Conservation (phyloP, 495 filamentous ascomycete species). For the Sporormia fimetaria region DNA sequence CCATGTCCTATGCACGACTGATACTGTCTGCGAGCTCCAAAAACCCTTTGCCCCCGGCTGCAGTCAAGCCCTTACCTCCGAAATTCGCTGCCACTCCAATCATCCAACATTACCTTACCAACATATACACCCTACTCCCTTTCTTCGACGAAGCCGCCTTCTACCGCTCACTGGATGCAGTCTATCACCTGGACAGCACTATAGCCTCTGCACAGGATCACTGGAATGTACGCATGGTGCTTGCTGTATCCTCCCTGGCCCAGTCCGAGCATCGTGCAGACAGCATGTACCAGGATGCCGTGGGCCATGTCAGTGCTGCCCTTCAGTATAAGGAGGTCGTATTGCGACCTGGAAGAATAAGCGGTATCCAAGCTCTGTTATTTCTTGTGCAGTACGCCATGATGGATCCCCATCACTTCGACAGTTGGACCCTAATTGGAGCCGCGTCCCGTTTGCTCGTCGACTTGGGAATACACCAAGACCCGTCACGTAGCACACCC, state of each 20-base stretch:
- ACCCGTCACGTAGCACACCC: slow-evolving; percentile 55
- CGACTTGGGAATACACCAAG: slow-evolving; percentile 83
- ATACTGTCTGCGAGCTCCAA: slow-evolving; percentile 62
- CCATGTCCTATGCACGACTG: slow-evolving; percentile 77
- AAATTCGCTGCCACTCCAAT: slow-evolving; percentile 52
- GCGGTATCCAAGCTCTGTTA: slow-evolving; percentile 72
- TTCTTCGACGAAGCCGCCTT: slow-evolving; percentile 65
- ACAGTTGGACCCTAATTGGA: slow-evolving; percentile 82
- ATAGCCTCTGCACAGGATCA: slow-evolving; percentile 61
- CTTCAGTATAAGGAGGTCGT: slow-evolving; percentile 66
- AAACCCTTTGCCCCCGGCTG: slow-evolving; percentile 48
- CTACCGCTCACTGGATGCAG: slow-evolving; percentile 61
- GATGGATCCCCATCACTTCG: slow-evolving; percentile 77
- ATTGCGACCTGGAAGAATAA: slow-evolving; percentile 67
- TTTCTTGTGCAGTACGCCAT: slow-evolving; percentile 80
- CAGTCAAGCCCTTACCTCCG: slow-evolving; percentile 50
- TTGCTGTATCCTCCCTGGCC: slow-evolving; percentile 65
- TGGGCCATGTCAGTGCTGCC: slow-evolving; percentile 57
- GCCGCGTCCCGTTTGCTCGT: slow-evolving; percentile 73
- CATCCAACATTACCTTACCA: slow-evolving; percentile 72
- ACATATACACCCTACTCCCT: slow-evolving; percentile 66
- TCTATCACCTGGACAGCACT: slow-evolving; percentile 56
- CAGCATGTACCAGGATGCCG: slow-evolving; percentile 48
- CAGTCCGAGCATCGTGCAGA: slow-evolving; percentile 59
- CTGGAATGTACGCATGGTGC: slow-evolving; percentile 79